These are phyloP conservation scores for Inga oerstediana DNA, from an alignment of 306 rosid species.

Conservation along the genomic window DNA sequence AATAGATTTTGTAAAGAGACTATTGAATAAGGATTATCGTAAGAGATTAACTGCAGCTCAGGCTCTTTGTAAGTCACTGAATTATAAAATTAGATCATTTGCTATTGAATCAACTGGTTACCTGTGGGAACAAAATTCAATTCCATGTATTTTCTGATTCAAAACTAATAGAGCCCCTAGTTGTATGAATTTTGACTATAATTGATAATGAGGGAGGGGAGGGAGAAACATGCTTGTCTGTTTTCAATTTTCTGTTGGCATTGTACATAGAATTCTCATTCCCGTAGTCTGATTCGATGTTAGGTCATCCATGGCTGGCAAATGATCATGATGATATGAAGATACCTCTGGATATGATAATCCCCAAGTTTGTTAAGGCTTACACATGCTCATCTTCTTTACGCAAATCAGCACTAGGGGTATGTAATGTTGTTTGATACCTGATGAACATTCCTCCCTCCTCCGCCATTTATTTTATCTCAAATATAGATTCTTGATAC, in stretches of 20 bases:
- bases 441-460: not conserved
- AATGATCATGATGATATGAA: slow-evolving; percentile 48
- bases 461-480: not conserved
- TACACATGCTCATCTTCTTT: slow-evolving; percentile 73
- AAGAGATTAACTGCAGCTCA: slow-evolving; percentile 64
- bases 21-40: slow-evolving; percentile 59
- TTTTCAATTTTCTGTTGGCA: slow-evolving; percentile 24
- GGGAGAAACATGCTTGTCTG: slow-evolving; percentile 1
- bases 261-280: slow-evolving; percentile 16
- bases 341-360: slow-evolving; percentile 73
- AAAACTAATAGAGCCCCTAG: not conserved
- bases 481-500: not conserved
- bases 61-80: slow-evolving; percentile 52
- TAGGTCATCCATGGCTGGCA: slow-evolving; percentile 86
- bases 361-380: slow-evolving; percentile 66
- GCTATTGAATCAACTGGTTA: not conserved
- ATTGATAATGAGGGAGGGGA: slow-evolving; percentile 5
- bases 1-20: slow-evolving; percentile 54
- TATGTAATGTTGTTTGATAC: slow-evolving; percentile 30
- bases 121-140: not conserved
- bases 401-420: slow-evolving; percentile 80
- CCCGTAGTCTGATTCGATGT: slow-evolving; percentile 27
- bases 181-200: not conserved
- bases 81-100: not conserved
- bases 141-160: not conserved